Base-by-base conservation (phyloP, 179 eudicot species). In the Patellifolia procumbens region DNA sequence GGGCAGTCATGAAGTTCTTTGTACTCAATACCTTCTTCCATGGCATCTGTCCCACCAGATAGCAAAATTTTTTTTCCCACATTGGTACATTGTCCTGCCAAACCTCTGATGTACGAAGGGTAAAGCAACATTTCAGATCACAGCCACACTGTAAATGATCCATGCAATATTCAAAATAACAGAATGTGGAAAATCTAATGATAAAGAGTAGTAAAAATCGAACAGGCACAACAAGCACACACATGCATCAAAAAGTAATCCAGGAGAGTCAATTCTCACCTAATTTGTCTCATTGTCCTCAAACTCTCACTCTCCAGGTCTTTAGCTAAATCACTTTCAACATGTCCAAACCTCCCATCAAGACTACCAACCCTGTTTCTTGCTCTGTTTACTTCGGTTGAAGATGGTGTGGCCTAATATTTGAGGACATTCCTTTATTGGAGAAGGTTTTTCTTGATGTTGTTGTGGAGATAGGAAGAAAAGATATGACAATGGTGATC, bases 51-150 rank as follows among this genome's bases (percentile, higher is more conserved):
- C 88, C 91, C 42, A 85, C 84, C 43, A 66, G 65, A 76, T 69
- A 79, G 83, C 91, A 88, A 68, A 86, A 89, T 70, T 87, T 84
- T 75, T 83, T 88, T 83, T 89, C 92, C 92, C 91, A 88, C 72
- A 84, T 79, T 29, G 89, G 91, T 58, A 86, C 86, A 78, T 80
- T 88, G 78, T 80, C 86, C 72, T 88, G 86, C 86, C 89, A 86
- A 70, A 67, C 85, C 77, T 82, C 92, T 85, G 77, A 70, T 22
- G n/a, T 42, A 64, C 3, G 19, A 34, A 70, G 59, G 35, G 67
- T 61, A 68, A 70, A 81, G 53, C 46, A 37, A 72, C 39, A 71
- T 46, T 52, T 74, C 43, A 83, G 84, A 60, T 56, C 59, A 68
- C 68, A 56, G 39, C 74, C 34, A 13, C 49, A 72, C 69, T 24